These are phyloP conservation scores for Fusarium beomiforme DNA, from an alignment of 2,329 filamentous ascomycete species.

Conservation along the genomic window DNA sequence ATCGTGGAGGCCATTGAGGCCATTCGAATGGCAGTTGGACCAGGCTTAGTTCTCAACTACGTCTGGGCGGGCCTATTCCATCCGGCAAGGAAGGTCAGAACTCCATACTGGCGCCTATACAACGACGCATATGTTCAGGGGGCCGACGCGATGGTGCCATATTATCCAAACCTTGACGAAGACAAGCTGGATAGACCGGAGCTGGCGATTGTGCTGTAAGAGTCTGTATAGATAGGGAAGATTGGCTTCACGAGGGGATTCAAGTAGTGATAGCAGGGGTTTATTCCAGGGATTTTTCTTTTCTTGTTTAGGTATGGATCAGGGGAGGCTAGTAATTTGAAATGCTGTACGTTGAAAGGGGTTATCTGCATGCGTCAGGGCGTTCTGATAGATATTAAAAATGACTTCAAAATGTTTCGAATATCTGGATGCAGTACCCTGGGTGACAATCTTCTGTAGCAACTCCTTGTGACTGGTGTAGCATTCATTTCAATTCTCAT, in stretches of 20 bases:
- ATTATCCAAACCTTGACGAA: conserved; percentile 88
- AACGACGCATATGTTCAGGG: conserved; percentile 96
- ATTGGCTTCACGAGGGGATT: conserved; percentile 16
- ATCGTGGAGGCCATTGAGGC: conserved; percentile 98
- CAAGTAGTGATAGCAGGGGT: conserved; percentile 12
- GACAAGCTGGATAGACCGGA: conserved; percentile 83
- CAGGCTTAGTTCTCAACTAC: conserved; percentile 95
- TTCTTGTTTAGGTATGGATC: conserved; percentile 16
- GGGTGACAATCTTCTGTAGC: conserved; percentile 11
- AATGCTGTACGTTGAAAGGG: conserved; percentile 38
- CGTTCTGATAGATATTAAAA: conserved; percentile 44
- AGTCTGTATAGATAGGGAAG: conserved; percentile 16
- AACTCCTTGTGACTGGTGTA: conserved; percentile 11
- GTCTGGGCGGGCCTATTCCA: conserved; percentile 98
- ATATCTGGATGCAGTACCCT: neutral
- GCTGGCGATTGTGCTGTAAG: conserved; percentile 82
- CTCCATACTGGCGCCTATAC: conserved; percentile 95
- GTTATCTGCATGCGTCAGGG: conserved; percentile 41
- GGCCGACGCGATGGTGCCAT: conserved; percentile 95
- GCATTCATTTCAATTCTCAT: conserved; percentile 20
- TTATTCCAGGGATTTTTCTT: conserved; percentile 19
- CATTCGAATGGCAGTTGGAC: conserved; percentile 91
- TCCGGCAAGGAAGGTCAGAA: conserved; percentile 91
- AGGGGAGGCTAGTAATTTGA: conserved; percentile 40
- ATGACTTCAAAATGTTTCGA: conserved; percentile 34